A percentile compares a stretch with the other conserved stretches of the same genome.
Evolutionary conservation across 2,329 filamentous ascomycete species (phyloP).

Genomic region (Colletotrichum navitas): DNA sequence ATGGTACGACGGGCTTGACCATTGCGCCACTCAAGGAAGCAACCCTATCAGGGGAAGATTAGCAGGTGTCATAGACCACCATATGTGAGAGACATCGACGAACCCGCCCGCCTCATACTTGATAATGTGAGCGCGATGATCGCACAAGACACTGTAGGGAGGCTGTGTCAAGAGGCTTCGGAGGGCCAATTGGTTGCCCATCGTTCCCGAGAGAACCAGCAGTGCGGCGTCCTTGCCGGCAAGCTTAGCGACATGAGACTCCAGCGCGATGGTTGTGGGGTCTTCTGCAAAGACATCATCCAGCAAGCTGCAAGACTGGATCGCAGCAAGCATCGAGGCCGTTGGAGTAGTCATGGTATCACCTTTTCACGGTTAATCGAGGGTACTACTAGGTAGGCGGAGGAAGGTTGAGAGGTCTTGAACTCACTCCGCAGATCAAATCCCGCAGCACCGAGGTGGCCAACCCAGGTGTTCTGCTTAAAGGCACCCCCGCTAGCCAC

Average conservation of each 20-base stretch:
- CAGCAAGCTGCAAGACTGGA: conserved; percentile 78
- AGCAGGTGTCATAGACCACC: not conserved
- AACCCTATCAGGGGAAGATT: conserved; percentile 64
- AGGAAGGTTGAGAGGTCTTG: not conserved
- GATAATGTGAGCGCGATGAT: conserved; percentile 83
- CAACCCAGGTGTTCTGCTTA: conserved; percentile 51
- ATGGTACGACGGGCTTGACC: conserved; percentile 74
- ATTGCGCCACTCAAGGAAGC: conserved; percentile 79
- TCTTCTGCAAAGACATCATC: conserved; percentile 91
- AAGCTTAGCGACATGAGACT: conserved; percentile 78
- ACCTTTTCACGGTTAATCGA: conserved; percentile 50
- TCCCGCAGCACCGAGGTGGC: conserved; percentile 53
- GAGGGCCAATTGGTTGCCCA: conserved; percentile 92
- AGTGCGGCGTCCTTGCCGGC: conserved; percentile 82
- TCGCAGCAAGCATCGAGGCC: conserved; percentile 83
- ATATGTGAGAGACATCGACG: conserved; percentile 43
- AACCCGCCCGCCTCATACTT: conserved; percentile 74
- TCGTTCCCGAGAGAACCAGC: conserved; percentile 89
- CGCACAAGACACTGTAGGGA: conserved; percentile 84
- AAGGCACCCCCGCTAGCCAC: not conserved
- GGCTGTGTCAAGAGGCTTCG: conserved; percentile 83
- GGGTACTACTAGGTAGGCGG: not conserved
- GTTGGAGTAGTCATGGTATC: conserved; percentile 79
- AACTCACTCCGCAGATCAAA: conserved; percentile 57
- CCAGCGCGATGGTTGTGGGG: conserved; percentile 80